Evolutionary conservation across 352 stramenopile species (phyloP).

Genomic region (Phytophthora palmivora): DNA sequence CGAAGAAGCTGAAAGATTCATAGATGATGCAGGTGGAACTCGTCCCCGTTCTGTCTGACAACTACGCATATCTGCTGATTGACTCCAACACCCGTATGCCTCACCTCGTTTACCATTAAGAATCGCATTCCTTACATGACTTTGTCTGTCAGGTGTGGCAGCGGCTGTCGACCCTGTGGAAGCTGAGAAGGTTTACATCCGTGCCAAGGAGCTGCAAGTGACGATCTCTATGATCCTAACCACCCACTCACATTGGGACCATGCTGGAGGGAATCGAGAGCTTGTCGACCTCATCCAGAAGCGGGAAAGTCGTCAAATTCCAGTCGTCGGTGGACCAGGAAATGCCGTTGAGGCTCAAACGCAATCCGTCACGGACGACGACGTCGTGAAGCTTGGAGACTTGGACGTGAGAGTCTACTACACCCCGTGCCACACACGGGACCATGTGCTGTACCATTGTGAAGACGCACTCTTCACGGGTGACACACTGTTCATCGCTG

Average conservation of each 20-base stretch:
- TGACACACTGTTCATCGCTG: slow-evolving; percentile 93
- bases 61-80: slow-evolving; percentile 93
- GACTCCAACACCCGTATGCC: slow-evolving; percentile 52
- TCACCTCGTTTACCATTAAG: slow-evolving; percentile 7
- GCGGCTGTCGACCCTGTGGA: slow-evolving; percentile 91
- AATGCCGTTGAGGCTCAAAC: slow-evolving; percentile 75
- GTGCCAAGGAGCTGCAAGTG: slow-evolving; percentile 63
- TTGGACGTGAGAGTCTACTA: slow-evolving; percentile 70
- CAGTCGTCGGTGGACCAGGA: slow-evolving; percentile 75
- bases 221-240: slow-evolving; percentile 89
- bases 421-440: slow-evolving; percentile 93
- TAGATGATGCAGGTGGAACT: slow-evolving; percentile 70
- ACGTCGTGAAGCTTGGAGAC: slow-evolving; percentile 74
- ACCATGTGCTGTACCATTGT: slow-evolving; percentile 86
- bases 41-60: slow-evolving; percentile 90
- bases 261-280: slow-evolving; percentile 88
- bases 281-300: slow-evolving; percentile 59
- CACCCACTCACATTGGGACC: slow-evolving; percentile 93
- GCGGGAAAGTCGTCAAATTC: slow-evolving; percentile 47
- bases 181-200: slow-evolving; percentile 74
- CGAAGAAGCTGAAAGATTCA: background rate
- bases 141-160: slow-evolving; percentile 52
- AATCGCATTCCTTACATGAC: background rate
- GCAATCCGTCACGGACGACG: slow-evolving; percentile 62
- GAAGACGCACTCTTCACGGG: slow-evolving; percentile 89